A percentile compares a stretch with the other conserved stretches of the same genome.
phyloP scores from a whole-genome alignment of 306 rosid genomes.

The Trifolium pratense region DNA sequence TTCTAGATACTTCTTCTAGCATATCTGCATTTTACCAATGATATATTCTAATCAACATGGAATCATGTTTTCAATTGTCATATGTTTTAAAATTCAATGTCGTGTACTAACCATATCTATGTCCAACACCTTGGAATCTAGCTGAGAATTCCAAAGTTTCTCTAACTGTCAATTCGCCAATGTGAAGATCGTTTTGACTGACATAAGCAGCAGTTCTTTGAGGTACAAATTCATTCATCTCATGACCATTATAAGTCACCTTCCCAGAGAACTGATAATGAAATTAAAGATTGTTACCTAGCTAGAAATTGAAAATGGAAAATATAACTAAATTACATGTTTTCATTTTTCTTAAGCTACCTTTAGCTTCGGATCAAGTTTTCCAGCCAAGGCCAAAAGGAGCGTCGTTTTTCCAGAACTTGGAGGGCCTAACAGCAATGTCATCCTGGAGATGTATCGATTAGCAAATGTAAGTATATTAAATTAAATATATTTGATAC shows the following conservation, averaged over 20 bases:
- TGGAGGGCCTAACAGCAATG: conserved; percentile 33
- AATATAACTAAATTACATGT: background rate
- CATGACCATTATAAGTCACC: conserved; percentile 41
- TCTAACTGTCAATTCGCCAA: conserved; percentile 42
- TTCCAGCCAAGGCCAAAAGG: conserved; percentile 35
- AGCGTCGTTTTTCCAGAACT: conserved; percentile 21
- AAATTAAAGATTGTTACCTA: background rate
- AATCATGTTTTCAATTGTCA: background rate
- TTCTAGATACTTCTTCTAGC: conserved; percentile 40
- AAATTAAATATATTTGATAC: background rate
- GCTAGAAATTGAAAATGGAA: background rate
- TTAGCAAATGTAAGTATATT: background rate
- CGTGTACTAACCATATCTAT: conserved; percentile 38
- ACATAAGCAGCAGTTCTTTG: conserved; percentile 42
- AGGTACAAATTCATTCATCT: conserved; percentile 42
- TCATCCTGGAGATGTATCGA: conserved; percentile 12
- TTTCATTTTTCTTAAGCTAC: conserved; percentile 5
- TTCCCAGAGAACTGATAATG: conserved; percentile 5
- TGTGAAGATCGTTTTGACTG: conserved; percentile 41
- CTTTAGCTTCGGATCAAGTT: conserved; percentile 36
- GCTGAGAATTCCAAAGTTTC: conserved; percentile 49
- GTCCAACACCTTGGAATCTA: conserved; percentile 46
- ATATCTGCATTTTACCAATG: conserved; percentile 30
- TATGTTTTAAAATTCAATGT: background rate
- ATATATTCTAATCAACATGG: background rate